These are phyloP conservation scores for Strobilomyces confusus DNA, from an alignment of 768 basidiomycete species.

Conservation along the genomic window DNA sequence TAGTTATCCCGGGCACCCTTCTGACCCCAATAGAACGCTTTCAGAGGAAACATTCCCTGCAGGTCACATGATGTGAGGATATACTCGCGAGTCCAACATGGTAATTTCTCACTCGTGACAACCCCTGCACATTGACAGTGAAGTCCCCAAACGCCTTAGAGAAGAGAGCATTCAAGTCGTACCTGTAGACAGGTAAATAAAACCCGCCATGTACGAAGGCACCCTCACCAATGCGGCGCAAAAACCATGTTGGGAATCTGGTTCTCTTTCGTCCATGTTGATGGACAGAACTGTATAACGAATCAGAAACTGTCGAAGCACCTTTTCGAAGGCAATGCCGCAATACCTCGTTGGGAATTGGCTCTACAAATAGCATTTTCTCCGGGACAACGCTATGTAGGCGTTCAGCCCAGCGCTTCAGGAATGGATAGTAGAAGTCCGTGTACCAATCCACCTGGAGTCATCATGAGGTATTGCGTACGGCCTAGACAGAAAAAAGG, in stretches of 20 bases:
- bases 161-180: slow-evolving; percentile 89
- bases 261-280: slow-evolving; percentile 66
- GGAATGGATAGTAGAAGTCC: slow-evolving; percentile 80
- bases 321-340: background rate
- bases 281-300: slow-evolving; percentile 66
- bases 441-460: slow-evolving; percentile 78
- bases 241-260: slow-evolving; percentile 62
- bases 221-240: slow-evolving; percentile 67
- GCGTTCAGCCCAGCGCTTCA: slow-evolving; percentile 61
- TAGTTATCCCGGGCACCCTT: slow-evolving; percentile 79
- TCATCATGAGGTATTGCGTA: background rate
- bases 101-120: slow-evolving; percentile 62
- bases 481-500: background rate
- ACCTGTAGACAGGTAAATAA: slow-evolving; percentile 45
- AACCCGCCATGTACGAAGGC: background rate
- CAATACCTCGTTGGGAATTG: slow-evolving; percentile 88
- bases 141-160: slow-evolving; percentile 79
- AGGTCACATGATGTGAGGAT: slow-evolving; percentile 4
- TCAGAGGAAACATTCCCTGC: slow-evolving; percentile 82
- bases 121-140: slow-evolving; percentile 88
- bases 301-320: slow-evolving; percentile 3
- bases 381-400: slow-evolving; percentile 48
- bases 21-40: slow-evolving; percentile 86
- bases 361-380: slow-evolving; percentile 73
- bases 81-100: background rate